phyloP scores from a whole-genome alignment of 2,329 filamentous ascomycete genomes.

The Tothia fuscella region DNA sequence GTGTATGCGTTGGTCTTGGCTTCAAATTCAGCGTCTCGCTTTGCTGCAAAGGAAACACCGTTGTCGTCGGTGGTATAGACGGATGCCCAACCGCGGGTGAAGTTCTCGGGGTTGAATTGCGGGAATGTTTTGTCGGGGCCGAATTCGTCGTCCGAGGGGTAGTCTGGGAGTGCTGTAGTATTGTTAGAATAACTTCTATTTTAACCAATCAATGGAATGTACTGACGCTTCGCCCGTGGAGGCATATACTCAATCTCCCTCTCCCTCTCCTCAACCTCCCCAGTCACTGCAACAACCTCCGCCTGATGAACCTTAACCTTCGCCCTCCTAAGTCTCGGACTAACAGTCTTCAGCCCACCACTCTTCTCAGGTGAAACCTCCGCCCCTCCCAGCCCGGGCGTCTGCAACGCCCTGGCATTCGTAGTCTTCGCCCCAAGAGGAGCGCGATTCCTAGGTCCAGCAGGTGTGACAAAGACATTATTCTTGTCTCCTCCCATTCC shows the following conservation, averaged over 20 bases:
- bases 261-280: conserved; percentile 53
- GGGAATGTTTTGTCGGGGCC: conserved; percentile 13
- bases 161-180: conserved; percentile 18
- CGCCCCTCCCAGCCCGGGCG: conserved; percentile 39
- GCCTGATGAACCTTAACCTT: conserved; percentile 52
- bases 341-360: conserved; percentile 36
- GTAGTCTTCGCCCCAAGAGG: conserved; percentile 91
- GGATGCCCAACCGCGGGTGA: conserved; percentile 9
- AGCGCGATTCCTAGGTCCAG: conserved; percentile 59
- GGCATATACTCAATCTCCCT: conserved; percentile 86
- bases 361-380: conserved; percentile 20
- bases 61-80: conserved; percentile 10
- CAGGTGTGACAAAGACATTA: conserved; percentile 64
- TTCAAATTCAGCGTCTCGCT: conserved; percentile 1
- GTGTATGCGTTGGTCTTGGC: background rate
- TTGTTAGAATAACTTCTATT: background rate
- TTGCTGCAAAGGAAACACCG: background rate
- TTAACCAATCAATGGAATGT: background rate
- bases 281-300: conserved; percentile 34
- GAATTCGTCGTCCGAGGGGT: conserved; percentile 18
- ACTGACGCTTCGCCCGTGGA: conserved; percentile 48
- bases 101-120: conserved; percentile 8
- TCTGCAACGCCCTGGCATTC: conserved; percentile 73
- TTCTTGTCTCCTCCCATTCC: conserved; percentile 40
- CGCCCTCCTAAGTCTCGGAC: conserved; percentile 39